Evolutionary conservation across 2,329 filamentous ascomycete species (phyloP), one percentile per base, ranked within the genome.

Genomic region (Leptographium radiaticola): DNA sequence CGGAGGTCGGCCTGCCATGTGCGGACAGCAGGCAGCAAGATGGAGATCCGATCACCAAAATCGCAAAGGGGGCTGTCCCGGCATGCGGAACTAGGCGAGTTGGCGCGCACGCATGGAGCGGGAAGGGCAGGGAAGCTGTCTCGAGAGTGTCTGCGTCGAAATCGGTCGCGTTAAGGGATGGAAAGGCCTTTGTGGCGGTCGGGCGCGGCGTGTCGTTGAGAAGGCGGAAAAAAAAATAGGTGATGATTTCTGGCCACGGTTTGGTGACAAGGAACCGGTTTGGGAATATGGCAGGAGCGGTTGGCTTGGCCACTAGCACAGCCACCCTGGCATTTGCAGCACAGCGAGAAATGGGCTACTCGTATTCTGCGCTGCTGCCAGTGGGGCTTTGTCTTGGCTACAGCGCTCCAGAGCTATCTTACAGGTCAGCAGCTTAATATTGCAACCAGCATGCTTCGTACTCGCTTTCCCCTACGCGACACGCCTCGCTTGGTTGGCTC

Each of bases 1-100:
- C 65, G 73, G 74, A 65, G 73, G 74, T 71, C 75, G 72, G 67
- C 79, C 79, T 71, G 80, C 75, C 81, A 84, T 84, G 34, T 36
- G 70, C 72, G 72, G 71, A 69, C 66, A 66, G 67, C 66, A 66
- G 65, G 67, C 36, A 38, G 34, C 25, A 25, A 25, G 5, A 25
- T 25, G 25, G 25, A 25, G 56, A 15, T 46, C 42, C 16, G 40
- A 49, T 34, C 40, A 51, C 16, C 53, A 55, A 49, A 56, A 50
- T 58, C 57, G 62, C 56, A 60, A 60, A 62, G 58, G 60, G 59
- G 59, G 48, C 52, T 51, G 54, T 57, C 58, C 57, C 66, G 64
- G 63, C 65, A 68, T 67, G 60, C 60, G 65, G 62, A 60, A 61
- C 54, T 59, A 62, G 56, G 51, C 46, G 39, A 48, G 45, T 25